A percentile compares a stretch with the other conserved stretches of the same genome.
Conservation (phyloP, 164 flowering plant genomes). For the Dillenia suffruticosa region DNA sequence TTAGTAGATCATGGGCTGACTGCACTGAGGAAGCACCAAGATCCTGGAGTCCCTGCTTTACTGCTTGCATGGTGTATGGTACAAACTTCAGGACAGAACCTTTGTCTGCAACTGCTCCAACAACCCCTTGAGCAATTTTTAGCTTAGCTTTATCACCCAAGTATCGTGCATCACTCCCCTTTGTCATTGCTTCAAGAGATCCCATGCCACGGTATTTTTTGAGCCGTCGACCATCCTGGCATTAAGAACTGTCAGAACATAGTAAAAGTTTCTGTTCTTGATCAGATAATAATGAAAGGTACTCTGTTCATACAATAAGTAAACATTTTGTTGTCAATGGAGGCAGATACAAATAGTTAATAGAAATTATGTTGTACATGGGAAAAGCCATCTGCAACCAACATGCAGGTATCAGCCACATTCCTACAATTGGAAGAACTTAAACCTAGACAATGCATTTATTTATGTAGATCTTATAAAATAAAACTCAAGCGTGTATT, state of each 20-base stretch:
- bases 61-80: constrained; percentile 93
- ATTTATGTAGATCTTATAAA: too few species aligned
- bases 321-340: not conserved
- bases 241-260: constrained; percentile 5
- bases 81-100: constrained; percentile 80
- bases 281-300: not conserved
- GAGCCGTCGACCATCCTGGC: constrained; percentile 57
- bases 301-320: not conserved
- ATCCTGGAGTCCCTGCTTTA: constrained; percentile 96
- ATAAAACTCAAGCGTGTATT: too few species aligned
- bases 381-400: too few species aligned
- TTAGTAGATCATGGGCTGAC: constrained; percentile 70
- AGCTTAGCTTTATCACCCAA: constrained; percentile 80
- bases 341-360: too few species aligned
- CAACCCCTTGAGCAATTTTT: constrained; percentile 94
- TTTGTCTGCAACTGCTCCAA: constrained; percentile 84
- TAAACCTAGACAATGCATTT: too few species aligned
- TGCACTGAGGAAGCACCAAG: constrained; percentile 76
- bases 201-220: constrained; percentile 98
- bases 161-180: constrained; percentile 88
- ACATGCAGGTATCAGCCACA: too few species aligned
- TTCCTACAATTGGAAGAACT: too few species aligned
- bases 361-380: too few species aligned
- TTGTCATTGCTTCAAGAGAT: constrained; percentile 93
- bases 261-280: too few species aligned